Evolutionary conservation across 2,329 filamentous ascomycete species (phyloP).

Genomic region (Zasmidium cellare): DNA sequence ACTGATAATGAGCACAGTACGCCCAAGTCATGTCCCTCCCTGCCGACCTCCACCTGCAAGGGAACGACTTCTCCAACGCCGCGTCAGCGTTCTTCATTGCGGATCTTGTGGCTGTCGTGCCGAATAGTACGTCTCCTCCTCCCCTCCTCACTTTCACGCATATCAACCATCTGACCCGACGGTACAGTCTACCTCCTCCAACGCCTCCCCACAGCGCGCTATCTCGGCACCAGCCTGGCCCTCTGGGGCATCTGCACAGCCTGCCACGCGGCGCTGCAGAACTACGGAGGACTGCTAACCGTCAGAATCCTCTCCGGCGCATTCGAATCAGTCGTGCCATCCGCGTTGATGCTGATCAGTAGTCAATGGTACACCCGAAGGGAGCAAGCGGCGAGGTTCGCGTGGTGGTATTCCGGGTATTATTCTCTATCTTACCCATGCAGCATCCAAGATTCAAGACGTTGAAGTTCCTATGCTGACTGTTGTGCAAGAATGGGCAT

Average conservation of each 20-base stretch:
- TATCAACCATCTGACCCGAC: no score
- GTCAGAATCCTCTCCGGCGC: conserved; percentile 53
- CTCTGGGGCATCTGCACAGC: conserved; percentile 62
- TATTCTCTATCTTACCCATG: conserved; percentile 28
- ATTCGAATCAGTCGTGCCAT: conserved; percentile 55
- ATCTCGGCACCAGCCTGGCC: conserved; percentile 60
- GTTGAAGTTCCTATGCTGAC: no score
- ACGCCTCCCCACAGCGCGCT: conserved; percentile 59
- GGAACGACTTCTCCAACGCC: conserved; percentile 63
- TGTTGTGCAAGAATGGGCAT: conserved; percentile 43
- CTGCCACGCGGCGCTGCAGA: conserved; percentile 53
- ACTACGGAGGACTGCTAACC: conserved; percentile 50
- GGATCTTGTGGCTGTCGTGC: conserved; percentile 59
- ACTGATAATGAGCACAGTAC: conserved; percentile 41
- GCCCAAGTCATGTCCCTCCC: conserved; percentile 65
- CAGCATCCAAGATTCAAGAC: no score
- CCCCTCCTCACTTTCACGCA: background rate
- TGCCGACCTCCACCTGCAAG: conserved; percentile 54
- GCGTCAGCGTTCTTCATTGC: conserved; percentile 65
- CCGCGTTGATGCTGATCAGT: conserved; percentile 56
- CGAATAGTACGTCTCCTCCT: conserved; percentile 39
- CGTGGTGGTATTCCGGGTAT: conserved; percentile 65
- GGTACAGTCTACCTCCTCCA: conserved; percentile 58
- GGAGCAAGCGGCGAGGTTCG: conserved; percentile 63
- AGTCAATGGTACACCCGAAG: conserved; percentile 41